Conservation (phyloP, 495 filamentous ascomycete species). For the Pyronema domesticum region DNA sequence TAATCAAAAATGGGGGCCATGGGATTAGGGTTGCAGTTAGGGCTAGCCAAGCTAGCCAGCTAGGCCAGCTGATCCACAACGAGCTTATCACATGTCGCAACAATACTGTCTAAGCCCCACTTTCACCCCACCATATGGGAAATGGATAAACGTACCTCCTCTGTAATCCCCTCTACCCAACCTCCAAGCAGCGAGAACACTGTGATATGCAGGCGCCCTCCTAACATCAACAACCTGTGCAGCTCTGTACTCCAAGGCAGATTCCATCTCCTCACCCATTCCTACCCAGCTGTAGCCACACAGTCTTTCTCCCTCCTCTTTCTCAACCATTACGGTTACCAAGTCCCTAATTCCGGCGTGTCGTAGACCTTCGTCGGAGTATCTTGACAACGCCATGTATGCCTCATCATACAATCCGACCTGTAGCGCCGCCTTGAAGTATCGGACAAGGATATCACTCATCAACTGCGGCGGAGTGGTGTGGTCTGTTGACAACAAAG, state of each 20-base stretch:
- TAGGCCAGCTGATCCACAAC: too few species aligned
- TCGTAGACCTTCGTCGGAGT: conserved; percentile 45
- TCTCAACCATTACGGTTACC: conserved; percentile 50
- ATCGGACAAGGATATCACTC: conserved; percentile 53
- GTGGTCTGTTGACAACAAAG: conserved; percentile 31
- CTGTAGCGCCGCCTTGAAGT: conserved; percentile 64
- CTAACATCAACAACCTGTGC: conserved; percentile 38
- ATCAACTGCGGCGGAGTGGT: conserved; percentile 2
- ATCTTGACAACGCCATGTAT: conserved; percentile 55
- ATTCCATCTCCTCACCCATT: conserved; percentile 59
- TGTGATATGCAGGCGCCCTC: conserved; percentile 47
- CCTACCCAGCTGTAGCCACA: conserved; percentile 60
- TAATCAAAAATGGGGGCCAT: background rate
- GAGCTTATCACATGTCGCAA: too few species aligned
- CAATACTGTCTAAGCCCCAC: too few species aligned
- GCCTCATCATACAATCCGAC: conserved; percentile 65
- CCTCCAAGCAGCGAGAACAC: conserved; percentile 77
- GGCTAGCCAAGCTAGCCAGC: background rate
- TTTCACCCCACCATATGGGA: background rate
- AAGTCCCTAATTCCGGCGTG: conserved; percentile 45
- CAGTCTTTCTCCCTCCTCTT: conserved; percentile 47
- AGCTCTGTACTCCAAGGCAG: conserved; percentile 48
- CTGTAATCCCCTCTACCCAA: conserved; percentile 69
- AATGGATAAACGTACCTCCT: conserved; percentile 28
- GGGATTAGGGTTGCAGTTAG: background rate